Conservation (phyloP, 805 yeast species). For the Diddensiella caesifluorescens region DNA sequence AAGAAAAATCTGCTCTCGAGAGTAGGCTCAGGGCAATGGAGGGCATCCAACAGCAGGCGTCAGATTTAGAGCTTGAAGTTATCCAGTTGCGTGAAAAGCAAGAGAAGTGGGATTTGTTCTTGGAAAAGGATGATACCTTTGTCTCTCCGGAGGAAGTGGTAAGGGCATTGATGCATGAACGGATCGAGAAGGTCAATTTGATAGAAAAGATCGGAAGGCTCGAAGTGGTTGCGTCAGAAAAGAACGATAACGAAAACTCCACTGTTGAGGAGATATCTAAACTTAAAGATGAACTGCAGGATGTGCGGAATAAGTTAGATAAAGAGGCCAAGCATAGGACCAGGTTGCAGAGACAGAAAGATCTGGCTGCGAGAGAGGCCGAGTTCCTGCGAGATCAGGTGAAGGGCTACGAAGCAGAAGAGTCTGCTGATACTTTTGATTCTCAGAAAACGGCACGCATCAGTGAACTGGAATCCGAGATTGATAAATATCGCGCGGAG, state of each 20-base stretch:
- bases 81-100: constrained; percentile 43
- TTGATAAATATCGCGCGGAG: constrained; percentile 53
- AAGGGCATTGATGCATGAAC: constrained; percentile 33
- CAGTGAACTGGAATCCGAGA: constrained; percentile 40
- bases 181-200: constrained; percentile 28
- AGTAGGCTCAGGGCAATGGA: constrained; percentile 38
- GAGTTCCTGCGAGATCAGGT: constrained; percentile 53
- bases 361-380: constrained; percentile 53
- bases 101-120: constrained; percentile 43
- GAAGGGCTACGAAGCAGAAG: constrained; percentile 43
- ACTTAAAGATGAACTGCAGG: constrained; percentile 27
- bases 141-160: constrained; percentile 39
- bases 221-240: constrained; percentile 28
- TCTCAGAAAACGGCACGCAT: constrained; percentile 25
- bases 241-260: constrained; percentile 21
- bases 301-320: constrained; percentile 33
- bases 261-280: constrained; percentile 28
- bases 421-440: constrained; percentile 20
- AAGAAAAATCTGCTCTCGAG: constrained; percentile 44
- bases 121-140: constrained; percentile 37
- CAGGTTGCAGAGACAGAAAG: constrained; percentile 46
- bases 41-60: constrained; percentile 40
- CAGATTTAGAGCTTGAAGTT: constrained; percentile 47
- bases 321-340: constrained; percentile 35
- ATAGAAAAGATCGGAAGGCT: constrained; percentile 31